Evolutionary conservation across 75 land plant genomes (phyloP), one percentile per base, ranked within the genome.

Genomic region (Cunninghamia lanceolata): DNA sequence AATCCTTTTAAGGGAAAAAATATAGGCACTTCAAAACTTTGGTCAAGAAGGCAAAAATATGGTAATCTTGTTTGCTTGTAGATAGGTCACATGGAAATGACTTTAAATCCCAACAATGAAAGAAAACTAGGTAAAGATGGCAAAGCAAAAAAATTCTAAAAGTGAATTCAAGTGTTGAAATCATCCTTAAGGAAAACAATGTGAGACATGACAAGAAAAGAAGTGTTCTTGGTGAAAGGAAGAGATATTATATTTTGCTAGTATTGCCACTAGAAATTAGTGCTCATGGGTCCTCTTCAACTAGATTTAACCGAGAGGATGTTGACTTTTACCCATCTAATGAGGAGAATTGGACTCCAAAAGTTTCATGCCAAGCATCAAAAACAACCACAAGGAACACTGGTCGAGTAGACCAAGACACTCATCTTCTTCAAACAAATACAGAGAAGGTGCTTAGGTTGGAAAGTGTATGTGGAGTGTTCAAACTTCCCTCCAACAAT

Each of bases 331-430:
- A 39, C 80, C 79, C 84, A 21, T 87, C 87, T n/a, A 86, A 89
- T 66, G 89, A 91, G 84, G 92, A 91, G 82, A 91, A 87, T 52
- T 76, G 28, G 86, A 89, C 85, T 30, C 85, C 82, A 1, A 54
- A 71, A 73, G 82, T 84, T 85, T 83, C 84, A n/a, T n/a, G n/a
- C n/a, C n/a, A n/a, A n/a, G n/a, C n/a, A n/a, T n/a, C n/a, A n/a
- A n/a, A n/a, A n/a, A 84, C 1, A 19, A 32, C 70, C 0, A 47
- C 54, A 35, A 36, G 80, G 39, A 88, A 46, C 45, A 80, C 25
- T 66, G 73, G 9, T 9, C 70, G 68, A 82, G 2, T 59, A 35
- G 83, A 53, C 80, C 46, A 75, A 68, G 85, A 89, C 34, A 84
- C 36, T 19, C 53, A 83, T 46, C 9, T n/a, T n/a, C 16, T 4